Conservation (phyloP, 2,329 filamentous ascomycete genomes). For the Fusarium cicatricum region DNA sequence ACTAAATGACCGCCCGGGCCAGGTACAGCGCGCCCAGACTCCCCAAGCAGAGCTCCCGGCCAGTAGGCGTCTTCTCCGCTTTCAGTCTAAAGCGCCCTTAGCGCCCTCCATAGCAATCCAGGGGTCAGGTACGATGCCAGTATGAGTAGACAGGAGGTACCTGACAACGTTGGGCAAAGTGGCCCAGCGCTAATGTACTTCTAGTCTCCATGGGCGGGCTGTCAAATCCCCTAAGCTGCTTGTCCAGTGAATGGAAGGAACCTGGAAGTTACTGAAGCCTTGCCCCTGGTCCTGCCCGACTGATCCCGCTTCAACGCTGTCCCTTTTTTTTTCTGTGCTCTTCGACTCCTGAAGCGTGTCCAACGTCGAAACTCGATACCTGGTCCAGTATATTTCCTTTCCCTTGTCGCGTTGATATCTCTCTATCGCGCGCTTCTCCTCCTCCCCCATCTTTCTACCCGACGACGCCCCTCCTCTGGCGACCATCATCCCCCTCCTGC, state of each 20-base stretch:
- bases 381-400: conserved; percentile 9
- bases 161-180: conserved; percentile 23
- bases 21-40: conserved; percentile 30
- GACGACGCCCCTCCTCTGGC: conserved; percentile 26
- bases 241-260: conserved; percentile 28
- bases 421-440: conserved; percentile 12
- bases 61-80: conserved; percentile 31
- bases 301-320: conserved; percentile 29
- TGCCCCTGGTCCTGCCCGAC: conserved; percentile 13
- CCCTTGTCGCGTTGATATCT: conserved; percentile 6
- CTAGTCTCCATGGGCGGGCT: conserved; percentile 23
- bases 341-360: conserved; percentile 27
- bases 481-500: conserved; percentile 25
- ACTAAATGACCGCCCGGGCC: conserved; percentile 35
- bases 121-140: conserved; percentile 29
- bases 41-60: conserved; percentile 14
- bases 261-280: conserved; percentile 21
- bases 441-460: conserved; percentile 13
- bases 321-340: conserved; percentile 20
- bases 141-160: conserved; percentile 27
- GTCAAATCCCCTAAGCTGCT: conserved; percentile 13
- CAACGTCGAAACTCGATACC: conserved; percentile 10
- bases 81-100: conserved; percentile 11
- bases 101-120: conserved; percentile 15
- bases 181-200: conserved; percentile 33